Base-by-base conservation (phyloP, 1,284 basidiomycete species). In the Moesziomyces antarcticus region DNA sequence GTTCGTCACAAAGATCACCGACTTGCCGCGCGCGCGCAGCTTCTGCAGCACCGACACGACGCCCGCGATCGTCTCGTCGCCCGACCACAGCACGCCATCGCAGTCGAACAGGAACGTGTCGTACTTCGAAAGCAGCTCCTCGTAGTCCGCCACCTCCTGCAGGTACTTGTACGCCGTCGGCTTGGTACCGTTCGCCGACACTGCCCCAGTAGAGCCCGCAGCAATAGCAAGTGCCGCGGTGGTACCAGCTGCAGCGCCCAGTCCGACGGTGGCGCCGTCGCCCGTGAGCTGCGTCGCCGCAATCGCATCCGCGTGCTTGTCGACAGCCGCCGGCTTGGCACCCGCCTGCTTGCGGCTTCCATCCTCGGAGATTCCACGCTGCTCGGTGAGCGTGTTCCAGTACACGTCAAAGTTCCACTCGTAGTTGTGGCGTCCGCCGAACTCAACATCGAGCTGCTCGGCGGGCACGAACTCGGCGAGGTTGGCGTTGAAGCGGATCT, bases 1-100 rank as follows among this genome's bases (percentile, higher is more conserved):
- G 86, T 98, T 98, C 30, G 95, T 97, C 41, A 98, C 94, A 84
- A 98, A 99, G 42, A 98, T 87, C 52, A 99, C 87, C 63, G 89
- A 89, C 87, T 98, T 99, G 56, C 91, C 93, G 91, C 80, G 57
- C 22, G 49, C 56, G 25, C 77, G 67, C 20, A 86, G 72, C 62
- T 82, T 79, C 21, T 76, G 51, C 22, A 79, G 57, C 71, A 84
- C 79, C 90, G 88, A 76, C 10, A 66, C 66, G 7, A 71, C 77
- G 14, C 75, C 75, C 3, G 77, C 69, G 21, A 83, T 79, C 11
- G 70, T 65, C 16, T 80, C 80, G 35, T 93, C 91, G n/a, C 93
- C 96, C 93, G 58, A 97, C 88, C 49, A 97, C 18, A 85, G 74
- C 1, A 86, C 96, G 22, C 96, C 96, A 83, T 99, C 96, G 84